phyloP scores from a whole-genome alignment of 2,329 filamentous ascomycete genomes.

The Tolypocladium inflatum region DNA sequence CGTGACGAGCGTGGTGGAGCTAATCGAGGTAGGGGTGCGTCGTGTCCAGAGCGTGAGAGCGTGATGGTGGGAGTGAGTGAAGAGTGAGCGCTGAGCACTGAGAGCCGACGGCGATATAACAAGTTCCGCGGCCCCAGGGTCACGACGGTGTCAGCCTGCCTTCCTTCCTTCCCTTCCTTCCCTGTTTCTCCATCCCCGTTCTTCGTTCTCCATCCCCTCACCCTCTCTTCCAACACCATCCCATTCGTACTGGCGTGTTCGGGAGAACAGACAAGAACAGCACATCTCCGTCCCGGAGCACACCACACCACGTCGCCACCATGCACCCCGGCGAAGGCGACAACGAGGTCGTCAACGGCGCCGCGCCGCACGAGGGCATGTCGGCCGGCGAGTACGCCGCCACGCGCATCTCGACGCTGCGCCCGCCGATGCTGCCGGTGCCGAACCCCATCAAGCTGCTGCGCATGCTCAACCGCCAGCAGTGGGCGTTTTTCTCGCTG shows the following conservation, averaged over 20 bases:
- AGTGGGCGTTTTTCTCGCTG: conserved; percentile 47
- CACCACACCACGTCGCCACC: neutral
- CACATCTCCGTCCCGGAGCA: too few relatives aligned
- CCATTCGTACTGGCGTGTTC: too few relatives aligned
- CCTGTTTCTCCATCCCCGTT: neutral
- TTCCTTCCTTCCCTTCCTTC: neutral
- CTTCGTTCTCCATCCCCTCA: neutral
- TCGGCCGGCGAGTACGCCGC: conserved; percentile 33
- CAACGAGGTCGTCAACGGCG: neutral
- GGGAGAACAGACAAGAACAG: too few relatives aligned
- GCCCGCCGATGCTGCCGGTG: conserved; percentile 44
- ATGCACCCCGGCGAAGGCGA: neutral
- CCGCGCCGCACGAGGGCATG: conserved; percentile 39
- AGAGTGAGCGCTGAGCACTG: neutral
- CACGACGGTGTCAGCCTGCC: neutral
- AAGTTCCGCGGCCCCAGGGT: neutral
- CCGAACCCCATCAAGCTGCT: conserved; percentile 43
- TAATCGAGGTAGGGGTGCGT: neutral
- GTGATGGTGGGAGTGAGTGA: too few relatives aligned
- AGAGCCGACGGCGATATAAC: neutral
- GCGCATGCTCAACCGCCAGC: conserved; percentile 35
- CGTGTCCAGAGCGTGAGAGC: neutral
- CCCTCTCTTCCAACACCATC: too few relatives aligned
- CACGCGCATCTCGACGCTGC: conserved; percentile 46
- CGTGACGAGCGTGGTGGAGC: neutral